Conservation (phyloP, 73 alveolate species). For the Blepharisma stoltei region DNA sequence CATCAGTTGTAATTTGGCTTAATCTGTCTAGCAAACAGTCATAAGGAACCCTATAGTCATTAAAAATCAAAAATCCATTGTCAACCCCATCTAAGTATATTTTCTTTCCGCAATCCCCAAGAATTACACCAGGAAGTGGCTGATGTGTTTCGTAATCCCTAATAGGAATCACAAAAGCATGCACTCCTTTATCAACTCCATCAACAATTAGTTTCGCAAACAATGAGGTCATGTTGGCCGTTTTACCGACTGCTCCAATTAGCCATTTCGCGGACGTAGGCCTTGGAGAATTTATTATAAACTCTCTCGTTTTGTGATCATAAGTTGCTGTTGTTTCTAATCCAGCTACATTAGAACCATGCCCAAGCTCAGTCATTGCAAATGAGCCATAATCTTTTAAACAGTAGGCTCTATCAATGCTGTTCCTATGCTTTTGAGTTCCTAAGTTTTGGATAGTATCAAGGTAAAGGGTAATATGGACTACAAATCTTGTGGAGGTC, state of each 20-base stretch:
- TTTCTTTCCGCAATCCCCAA: slow-evolving; percentile 73
- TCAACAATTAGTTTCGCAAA: slow-evolving; percentile 57
- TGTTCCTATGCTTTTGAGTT: slow-evolving; percentile 55
- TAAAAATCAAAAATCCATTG: slow-evolving; percentile 72
- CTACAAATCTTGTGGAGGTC: background rate
- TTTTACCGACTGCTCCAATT: slow-evolving; percentile 81
- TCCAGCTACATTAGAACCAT: slow-evolving; percentile 78
- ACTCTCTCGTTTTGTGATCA: slow-evolving; percentile 65
- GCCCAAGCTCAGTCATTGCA: slow-evolving; percentile 85
- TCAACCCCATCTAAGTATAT: slow-evolving; percentile 61
- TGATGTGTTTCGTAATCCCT: slow-evolving; percentile 62
- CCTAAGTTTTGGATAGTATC: slow-evolving; percentile 59
- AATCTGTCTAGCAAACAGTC: slow-evolving; percentile 64
- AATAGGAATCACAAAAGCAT: slow-evolving; percentile 54
- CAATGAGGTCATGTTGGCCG: slow-evolving; percentile 57
- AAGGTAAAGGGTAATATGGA: slow-evolving; percentile 49
- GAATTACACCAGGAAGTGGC: slow-evolving; percentile 69
- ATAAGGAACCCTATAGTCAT: slow-evolving; percentile 58
- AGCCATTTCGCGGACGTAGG: slow-evolving; percentile 72
- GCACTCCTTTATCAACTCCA: slow-evolving; percentile 68
- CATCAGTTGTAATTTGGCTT: slow-evolving; percentile 55
- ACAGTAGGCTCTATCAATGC: slow-evolving; percentile 46
- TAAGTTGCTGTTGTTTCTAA: slow-evolving; percentile 80
- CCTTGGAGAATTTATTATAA: slow-evolving; percentile 70
- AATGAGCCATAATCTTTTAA: slow-evolving; percentile 69